phyloP scores from a whole-genome alignment of 2,329 filamentous ascomycete genomes.

The Myriosclerotinia scirpicola region DNA sequence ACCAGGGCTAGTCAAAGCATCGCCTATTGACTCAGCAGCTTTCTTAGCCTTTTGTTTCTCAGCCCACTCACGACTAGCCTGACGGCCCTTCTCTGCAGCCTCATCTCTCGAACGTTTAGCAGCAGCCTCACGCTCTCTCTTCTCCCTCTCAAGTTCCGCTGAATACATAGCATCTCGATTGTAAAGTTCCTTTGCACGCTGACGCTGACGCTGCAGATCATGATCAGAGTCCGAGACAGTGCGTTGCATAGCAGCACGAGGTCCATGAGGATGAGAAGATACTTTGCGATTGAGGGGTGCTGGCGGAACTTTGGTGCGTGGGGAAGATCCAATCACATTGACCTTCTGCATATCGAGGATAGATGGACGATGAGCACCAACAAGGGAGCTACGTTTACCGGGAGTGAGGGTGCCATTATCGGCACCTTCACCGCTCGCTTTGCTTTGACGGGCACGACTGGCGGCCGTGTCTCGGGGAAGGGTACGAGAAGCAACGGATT shows the following conservation, averaged over 20 bases:
- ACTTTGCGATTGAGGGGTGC: slow-evolving; percentile 30
- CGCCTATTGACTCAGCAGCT: slow-evolving; percentile 27
- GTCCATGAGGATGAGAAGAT: slow-evolving; percentile 30
- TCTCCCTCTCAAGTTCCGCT: slow-evolving; percentile 53
- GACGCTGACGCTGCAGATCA: slow-evolving; percentile 51
- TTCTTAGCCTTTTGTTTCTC: slow-evolving; percentile 50
- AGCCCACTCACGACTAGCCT: slow-evolving; percentile 61
- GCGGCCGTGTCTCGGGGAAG: slow-evolving; percentile 57
- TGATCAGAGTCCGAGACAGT: slow-evolving; percentile 52
- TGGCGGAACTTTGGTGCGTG: slow-evolving; percentile 33
- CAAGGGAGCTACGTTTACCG: slow-evolving; percentile 37
- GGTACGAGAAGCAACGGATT: slow-evolving; percentile 42
- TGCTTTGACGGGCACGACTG: slow-evolving; percentile 56
- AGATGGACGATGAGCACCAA: slow-evolving; percentile 41
- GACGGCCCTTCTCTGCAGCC: slow-evolving; percentile 60
- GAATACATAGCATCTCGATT: slow-evolving; percentile 51
- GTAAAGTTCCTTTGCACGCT: slow-evolving; percentile 55
- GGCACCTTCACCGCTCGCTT: slow-evolving; percentile 40
- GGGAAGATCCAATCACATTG: slow-evolving; percentile 33
- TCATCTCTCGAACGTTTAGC: slow-evolving; percentile 57
- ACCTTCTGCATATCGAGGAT: slow-evolving; percentile 40
- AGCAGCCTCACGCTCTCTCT: slow-evolving; percentile 53
- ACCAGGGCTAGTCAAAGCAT: slow-evolving; percentile 35
- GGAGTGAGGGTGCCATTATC: slow-evolving; percentile 31
- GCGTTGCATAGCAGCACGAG: slow-evolving; percentile 43